Percentiles rank a stretch among this genome's conserved stretches.
Conservation (phyloP, 805 yeast species). For the Candida ipomoeae region DNA sequence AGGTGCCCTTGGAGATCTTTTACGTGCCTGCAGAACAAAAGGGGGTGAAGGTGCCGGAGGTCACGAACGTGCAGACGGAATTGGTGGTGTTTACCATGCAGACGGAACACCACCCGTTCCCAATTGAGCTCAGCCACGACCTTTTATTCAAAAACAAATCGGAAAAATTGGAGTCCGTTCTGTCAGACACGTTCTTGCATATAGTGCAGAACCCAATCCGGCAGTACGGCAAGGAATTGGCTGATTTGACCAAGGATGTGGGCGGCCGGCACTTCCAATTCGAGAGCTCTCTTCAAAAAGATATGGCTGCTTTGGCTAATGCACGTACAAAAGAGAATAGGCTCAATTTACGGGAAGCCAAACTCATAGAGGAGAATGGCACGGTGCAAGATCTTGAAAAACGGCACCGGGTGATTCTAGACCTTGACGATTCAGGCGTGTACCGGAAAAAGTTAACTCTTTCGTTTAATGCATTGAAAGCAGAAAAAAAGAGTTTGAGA, state of each 20-base stretch:
- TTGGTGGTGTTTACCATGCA: slow-evolving; percentile 28
- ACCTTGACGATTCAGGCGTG: slow-evolving; percentile 10
- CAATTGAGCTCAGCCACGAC: slow-evolving; percentile 33
- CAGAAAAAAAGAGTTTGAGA: slow-evolving; percentile 16
- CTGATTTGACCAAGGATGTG: slow-evolving; percentile 21
- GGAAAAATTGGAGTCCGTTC: slow-evolving; percentile 4
- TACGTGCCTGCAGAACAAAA: slow-evolving; percentile 5
- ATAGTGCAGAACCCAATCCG: slow-evolving; percentile 32
- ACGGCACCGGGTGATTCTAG: slow-evolving; percentile 4
- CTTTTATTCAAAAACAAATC: slow-evolving; percentile 29
- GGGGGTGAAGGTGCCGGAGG: slow-evolving; percentile 19
- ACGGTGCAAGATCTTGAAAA: slow-evolving; percentile 9
- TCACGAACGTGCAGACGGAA: slow-evolving; percentile 28
- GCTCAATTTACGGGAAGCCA: slow-evolving; percentile 21
- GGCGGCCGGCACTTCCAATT: slow-evolving; percentile 24
- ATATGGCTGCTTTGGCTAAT: slow-evolving; percentile 31
- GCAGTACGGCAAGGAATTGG: slow-evolving; percentile 27
- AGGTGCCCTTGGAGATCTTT: slow-evolving; percentile 28
- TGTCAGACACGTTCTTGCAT: slow-evolving; percentile 29
- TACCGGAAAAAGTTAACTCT: slow-evolving; percentile 22
- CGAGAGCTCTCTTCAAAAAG: slow-evolving; percentile 26
- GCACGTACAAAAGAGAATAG: slow-evolving; percentile 26
- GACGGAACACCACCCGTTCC: slow-evolving; percentile 31
- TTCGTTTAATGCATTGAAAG: slow-evolving; percentile 25
- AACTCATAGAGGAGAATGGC: slow-evolving; percentile 21